phyloP scores from a whole-genome alignment of 1,284 basidiomycete species.

The Leccinum fuscescens region DNA sequence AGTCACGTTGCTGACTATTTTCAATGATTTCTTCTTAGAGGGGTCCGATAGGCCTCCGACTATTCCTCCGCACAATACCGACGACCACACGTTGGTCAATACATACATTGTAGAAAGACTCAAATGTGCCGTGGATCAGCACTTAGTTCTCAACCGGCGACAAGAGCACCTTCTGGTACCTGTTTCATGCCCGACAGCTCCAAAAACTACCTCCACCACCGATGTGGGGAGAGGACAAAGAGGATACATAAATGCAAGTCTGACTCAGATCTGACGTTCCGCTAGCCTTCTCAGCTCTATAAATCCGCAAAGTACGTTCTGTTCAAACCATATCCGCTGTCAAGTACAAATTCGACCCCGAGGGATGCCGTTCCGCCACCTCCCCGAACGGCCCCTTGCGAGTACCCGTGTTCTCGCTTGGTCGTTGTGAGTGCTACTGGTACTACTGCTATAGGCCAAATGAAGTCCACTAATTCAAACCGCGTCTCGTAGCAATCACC shows the following conservation, averaged over 20 bases:
- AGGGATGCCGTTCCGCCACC: slow-evolving; percentile 72
- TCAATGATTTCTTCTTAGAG: not conserved
- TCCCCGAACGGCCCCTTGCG: slow-evolving; percentile 63
- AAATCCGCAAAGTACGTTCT: not conserved
- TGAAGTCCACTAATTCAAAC: not conserved
- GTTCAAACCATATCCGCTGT: slow-evolving; percentile 22
- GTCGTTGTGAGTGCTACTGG: slow-evolving; percentile 59
- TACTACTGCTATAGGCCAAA: not conserved
- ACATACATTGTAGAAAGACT: not conserved
- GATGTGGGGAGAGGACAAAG: not conserved
- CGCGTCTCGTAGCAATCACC: slow-evolving; percentile 33
- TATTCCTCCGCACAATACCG: not conserved
- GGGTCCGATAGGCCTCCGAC: not conserved
- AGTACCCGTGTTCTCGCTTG: slow-evolving; percentile 77
- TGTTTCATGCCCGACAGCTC: no score
- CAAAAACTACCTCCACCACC: not conserved
- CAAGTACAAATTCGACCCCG: slow-evolving; percentile 45
- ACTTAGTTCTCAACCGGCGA: no score
- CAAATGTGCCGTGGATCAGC: no score
- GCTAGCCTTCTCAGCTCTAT: not conserved
- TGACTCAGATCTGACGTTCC: not conserved
- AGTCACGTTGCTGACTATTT: not conserved
- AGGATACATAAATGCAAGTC: not conserved
- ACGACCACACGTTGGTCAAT: no score
- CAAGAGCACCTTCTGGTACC: no score